These are phyloP conservation scores for Ceratocystis harringtonii DNA, from an alignment of 2,329 filamentous ascomycete species.

Conservation along the genomic window DNA sequence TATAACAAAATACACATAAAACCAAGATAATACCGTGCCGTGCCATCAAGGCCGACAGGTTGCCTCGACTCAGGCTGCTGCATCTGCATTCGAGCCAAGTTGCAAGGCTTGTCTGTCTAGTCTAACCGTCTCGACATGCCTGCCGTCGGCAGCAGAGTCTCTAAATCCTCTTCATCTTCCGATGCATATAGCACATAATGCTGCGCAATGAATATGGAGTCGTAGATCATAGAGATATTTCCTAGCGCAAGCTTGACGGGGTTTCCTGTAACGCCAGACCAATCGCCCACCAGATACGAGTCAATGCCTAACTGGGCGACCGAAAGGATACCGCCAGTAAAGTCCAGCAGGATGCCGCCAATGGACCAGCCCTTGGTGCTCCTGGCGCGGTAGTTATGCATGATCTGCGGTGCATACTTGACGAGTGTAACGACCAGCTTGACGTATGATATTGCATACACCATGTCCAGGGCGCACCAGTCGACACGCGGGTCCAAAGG, in stretches of 20 bases:
- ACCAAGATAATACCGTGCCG: not conserved
- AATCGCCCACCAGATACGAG: conserved; percentile 69
- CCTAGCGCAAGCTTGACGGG: conserved; percentile 78
- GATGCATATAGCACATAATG: conserved; percentile 64
- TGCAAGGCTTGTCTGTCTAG: conserved; percentile 7
- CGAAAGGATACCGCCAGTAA: conserved; percentile 67
- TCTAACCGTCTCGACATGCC: conserved; percentile 20
- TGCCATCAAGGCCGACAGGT: no score
- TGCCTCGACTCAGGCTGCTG: not conserved
- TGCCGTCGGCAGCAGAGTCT: conserved; percentile 23
- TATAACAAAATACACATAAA: not conserved
- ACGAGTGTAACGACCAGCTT: conserved; percentile 79
- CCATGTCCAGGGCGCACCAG: conserved; percentile 49
- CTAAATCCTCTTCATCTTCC: conserved; percentile 19
- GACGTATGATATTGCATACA: conserved; percentile 64
- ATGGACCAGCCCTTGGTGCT: conserved; percentile 86
- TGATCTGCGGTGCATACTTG: conserved; percentile 83
- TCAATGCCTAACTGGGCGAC: conserved; percentile 72
- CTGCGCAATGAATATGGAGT: conserved; percentile 72
- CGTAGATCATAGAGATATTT: conserved; percentile 75
- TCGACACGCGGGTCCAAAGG: conserved; percentile 26
- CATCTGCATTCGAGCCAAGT: not conserved
- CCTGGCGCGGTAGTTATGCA: conserved; percentile 68
- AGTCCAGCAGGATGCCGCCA: conserved; percentile 66
- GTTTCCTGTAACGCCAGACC: conserved; percentile 83